Evolutionary conservation across 768 basidiomycete species (phyloP).

Genomic region (Royoungia palumana): DNA sequence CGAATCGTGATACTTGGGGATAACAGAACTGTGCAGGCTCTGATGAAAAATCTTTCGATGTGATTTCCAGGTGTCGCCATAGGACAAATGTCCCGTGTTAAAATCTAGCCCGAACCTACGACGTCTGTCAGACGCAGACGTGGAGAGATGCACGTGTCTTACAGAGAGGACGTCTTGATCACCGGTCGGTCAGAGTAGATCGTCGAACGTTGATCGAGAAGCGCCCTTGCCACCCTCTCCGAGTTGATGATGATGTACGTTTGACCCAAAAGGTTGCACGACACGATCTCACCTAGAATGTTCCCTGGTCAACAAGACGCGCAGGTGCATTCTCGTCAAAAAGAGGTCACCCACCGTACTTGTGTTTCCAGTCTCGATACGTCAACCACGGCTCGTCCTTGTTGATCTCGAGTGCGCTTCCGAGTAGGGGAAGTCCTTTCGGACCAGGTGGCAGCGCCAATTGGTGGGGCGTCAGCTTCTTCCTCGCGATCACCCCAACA

Average conservation of each 20-base stretch:
- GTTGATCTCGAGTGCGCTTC: constrained; percentile 25
- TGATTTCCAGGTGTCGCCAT: constrained; percentile 13
- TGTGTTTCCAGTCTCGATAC: constrained; percentile 29
- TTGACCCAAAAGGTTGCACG: constrained; percentile 19
- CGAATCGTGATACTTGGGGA: constrained; percentile 11
- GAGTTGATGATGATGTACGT: constrained; percentile 29
- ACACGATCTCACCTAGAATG: constrained; percentile 19
- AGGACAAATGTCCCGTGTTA: constrained; percentile 19
- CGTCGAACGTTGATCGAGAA: constrained; percentile 43
- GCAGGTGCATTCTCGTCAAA: background rate
- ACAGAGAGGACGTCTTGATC: constrained; percentile 7
- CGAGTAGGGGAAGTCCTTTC: constrained; percentile 25
- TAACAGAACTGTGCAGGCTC: constrained; percentile 8
- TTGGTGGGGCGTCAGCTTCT: constrained; percentile 10
- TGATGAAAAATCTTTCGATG: constrained; percentile 20
- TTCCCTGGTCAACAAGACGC: background rate
- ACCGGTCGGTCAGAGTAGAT: constrained; percentile 37
- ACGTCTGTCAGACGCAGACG: background rate
- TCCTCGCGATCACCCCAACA: background rate
- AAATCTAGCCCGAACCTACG: constrained; percentile 24
- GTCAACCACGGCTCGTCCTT: constrained; percentile 30
- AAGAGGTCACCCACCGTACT: constrained; percentile 25
- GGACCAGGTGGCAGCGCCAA: constrained; percentile 31
- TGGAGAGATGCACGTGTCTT: background rate
- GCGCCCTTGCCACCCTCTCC: constrained; percentile 36